Evolutionary conservation across 2,329 filamentous ascomycete genomes (phyloP), one percentile per base, ranked within the genome.

Genomic region (Scedosporium boydii): DNA sequence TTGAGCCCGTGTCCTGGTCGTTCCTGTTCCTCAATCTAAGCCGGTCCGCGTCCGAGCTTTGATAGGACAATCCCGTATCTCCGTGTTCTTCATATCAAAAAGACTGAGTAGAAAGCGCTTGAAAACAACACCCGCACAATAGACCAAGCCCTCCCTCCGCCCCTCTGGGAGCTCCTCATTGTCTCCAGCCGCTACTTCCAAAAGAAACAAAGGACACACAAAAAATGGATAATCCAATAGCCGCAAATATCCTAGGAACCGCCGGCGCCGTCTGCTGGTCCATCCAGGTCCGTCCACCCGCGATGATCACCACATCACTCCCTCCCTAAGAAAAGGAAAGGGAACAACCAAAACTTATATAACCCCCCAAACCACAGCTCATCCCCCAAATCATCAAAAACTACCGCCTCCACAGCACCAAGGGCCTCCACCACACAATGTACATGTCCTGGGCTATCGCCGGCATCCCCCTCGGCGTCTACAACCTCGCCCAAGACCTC

Each of bases 401-500:
- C 57, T 66, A 62, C 44, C 64, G 64, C n/a, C 59, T 62, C 4
- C 65, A 66, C 55, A 60, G 60, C 60, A 65, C 63, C 21, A 26
- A 63, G 29, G 61, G 59, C 6, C 64, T 67, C 14, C 59, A 59
- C 34, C 61, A 65, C 18, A 29, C 59, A 21, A 62, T 67, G 42
- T 66, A 62, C 64, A 38, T 66, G n/a, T 66, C 64, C 27, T 67
- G 66, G 66, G 66, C 66, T 41, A 51, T 63, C 4, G 66, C 66
- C 58, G 66, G 66, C 34, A 60, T 67, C 27, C 66, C 66, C 2
- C 64, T 66, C 26, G 66, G 66, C 38, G 60, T 71, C 6, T 72
- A 71, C 64, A 72, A 73, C 63, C 67, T 73, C 60, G 67, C 67
- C 23, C 61, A 66, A 27, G 62, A 67, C 59, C 69, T 73, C 66